Conservation (phyloP, 2,329 filamentous ascomycete genomes). For the Alternaria sp. region DNA sequence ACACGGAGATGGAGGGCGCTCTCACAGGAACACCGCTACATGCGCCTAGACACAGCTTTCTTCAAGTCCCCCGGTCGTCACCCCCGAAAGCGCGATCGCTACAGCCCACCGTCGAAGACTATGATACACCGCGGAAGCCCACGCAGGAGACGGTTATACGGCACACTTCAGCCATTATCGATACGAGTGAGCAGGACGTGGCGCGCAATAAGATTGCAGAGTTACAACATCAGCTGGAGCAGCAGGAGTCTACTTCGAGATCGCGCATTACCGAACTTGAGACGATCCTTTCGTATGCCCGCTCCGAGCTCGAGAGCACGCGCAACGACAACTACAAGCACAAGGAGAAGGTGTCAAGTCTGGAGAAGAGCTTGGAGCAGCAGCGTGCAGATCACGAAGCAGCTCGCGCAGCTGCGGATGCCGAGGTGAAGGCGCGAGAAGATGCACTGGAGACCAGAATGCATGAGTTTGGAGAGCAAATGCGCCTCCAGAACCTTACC, state of each 20-base stretch:
- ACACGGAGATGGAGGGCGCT: constrained; percentile 40
- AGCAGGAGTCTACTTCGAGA: constrained; percentile 35
- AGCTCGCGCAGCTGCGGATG: constrained; percentile 9
- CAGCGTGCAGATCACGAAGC: constrained; percentile 17
- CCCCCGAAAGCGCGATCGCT: constrained; percentile 39
- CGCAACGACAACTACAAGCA: constrained; percentile 40
- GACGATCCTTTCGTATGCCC: constrained; percentile 42
- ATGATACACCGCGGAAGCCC: constrained; percentile 45
- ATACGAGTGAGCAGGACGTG: constrained; percentile 15
- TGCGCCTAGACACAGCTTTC: constrained; percentile 29
- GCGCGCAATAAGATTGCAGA: constrained; percentile 29
- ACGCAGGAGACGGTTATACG: constrained; percentile 46
- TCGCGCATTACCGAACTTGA: constrained; percentile 45
- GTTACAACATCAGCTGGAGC: constrained; percentile 33
- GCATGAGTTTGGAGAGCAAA: constrained; percentile 37
- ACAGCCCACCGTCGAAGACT: constrained; percentile 47
- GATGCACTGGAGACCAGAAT: constrained; percentile 28
- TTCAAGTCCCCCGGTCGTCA: constrained; percentile 36
- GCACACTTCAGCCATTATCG: constrained; percentile 25
- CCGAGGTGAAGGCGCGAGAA: constrained; percentile 25
- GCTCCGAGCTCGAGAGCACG: constrained; percentile 38
- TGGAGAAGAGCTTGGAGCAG: constrained; percentile 25
- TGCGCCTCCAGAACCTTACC: constrained; percentile 30
- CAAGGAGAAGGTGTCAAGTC: constrained; percentile 25
- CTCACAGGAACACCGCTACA: constrained; percentile 36